Evolutionary conservation across 208 protist genomes (phyloP).

Genomic region (Leishmania arabica): DNA sequence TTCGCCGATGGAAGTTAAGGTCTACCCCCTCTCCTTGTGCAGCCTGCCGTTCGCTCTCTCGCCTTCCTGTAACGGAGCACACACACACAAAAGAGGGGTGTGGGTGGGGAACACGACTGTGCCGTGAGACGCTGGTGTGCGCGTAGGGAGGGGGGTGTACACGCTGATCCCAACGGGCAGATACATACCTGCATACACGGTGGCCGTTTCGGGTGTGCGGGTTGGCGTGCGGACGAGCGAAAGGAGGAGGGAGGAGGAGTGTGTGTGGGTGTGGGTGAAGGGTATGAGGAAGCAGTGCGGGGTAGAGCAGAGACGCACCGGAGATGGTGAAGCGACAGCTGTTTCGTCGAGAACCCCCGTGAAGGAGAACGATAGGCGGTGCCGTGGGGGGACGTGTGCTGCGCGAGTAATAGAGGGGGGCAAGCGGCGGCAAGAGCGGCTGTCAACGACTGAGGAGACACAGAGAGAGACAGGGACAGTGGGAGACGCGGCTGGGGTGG

Average conservation of each 20-base stretch:
- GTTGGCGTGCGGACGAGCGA: neutral
- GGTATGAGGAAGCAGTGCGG: neutral
- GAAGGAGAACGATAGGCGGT: neutral
- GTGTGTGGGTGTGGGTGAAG: too few relatives aligned
- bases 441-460: too few relatives aligned
- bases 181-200: neutral
- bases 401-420: neutral
- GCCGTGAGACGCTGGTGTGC: neutral
- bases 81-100: too few relatives aligned
- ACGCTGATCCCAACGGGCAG: neutral
- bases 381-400: neutral
- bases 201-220: neutral
- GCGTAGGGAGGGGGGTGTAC: neutral
- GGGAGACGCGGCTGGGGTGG: too few relatives aligned
- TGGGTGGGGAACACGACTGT: neutral
- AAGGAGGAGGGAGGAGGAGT: neutral
- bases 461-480: too few relatives aligned
- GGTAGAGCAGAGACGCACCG: conserved; percentile 10
- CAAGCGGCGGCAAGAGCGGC: too few relatives aligned
- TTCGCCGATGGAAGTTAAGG: neutral
- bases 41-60: neutral
- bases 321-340: neutral
- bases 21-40: neutral
- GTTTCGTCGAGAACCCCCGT: neutral
- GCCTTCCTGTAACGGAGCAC: too few relatives aligned